Evolutionary conservation across 176 grass and related monocot species (phyloP), one percentile per base, ranked within the genome.

Genomic region (Lolium perenne): DNA sequence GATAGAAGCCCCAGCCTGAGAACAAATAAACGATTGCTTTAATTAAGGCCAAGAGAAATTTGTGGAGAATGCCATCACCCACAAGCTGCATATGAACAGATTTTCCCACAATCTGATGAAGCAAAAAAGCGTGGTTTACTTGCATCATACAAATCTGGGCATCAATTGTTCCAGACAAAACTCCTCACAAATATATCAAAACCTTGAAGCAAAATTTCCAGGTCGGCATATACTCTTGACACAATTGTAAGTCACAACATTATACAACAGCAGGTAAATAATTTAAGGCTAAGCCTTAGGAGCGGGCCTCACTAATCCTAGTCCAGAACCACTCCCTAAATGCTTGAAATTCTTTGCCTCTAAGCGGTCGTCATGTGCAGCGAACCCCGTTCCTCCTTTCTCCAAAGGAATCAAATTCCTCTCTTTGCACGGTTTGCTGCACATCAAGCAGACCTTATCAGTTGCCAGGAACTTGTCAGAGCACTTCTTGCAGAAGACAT

Each of bases 401-500:
- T 94, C 94, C 73, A 99, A 83, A 57, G 46, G 32, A 87, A 97
- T 83, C 22, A 99, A 84, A 86, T 94, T 99, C 87, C 88, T 96
- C 66, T 85, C 90, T 86, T 97, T 99, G 87, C 91, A 99, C 2
- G 58, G 80, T 84, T 93, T 96, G 46, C 83, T 94, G 90, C 97
- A 99, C 47, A 82, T 77, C 43, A 97, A 85, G 60, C 97, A 97
- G 20, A 87, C 85, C 84, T 91, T 92, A 88, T 97, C 97, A 5
- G 81, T 80, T 32, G 91, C 89, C 38, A 99, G 47, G 80, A 99
- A 99, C 65, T 99, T 99, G 80, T 99, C 87, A 1, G 87, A 90
- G 35, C 97, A 99, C 86, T 99, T 97, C 86, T 96, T 99, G 87
- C 97, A 99, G 65, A 97, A 99, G 46, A 99, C 94, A 78, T 99